Percentiles rank a stretch among this genome's conserved stretches.
Conservation (phyloP, 345 rosid species). For the Camelina laxa region DNA sequence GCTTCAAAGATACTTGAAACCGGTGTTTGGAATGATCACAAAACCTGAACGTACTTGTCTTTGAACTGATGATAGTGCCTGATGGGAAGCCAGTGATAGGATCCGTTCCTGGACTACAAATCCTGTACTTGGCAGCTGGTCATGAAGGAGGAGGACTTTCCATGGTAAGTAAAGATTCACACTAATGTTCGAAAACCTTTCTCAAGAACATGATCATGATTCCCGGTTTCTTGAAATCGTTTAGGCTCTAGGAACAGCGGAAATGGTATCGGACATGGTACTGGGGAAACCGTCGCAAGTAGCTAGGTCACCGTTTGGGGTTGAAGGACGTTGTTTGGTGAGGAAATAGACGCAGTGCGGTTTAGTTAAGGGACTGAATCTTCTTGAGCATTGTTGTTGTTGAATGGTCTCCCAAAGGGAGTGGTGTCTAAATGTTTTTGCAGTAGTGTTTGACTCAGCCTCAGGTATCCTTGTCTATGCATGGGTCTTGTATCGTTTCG, state of each 20-base stretch:
- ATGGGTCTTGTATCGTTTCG: no score
- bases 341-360: conserved; percentile 20
- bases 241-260: conserved; percentile 91
- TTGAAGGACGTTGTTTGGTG: conserved; percentile 47
- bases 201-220: conserved; percentile 16
- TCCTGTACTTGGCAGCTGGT: conserved; percentile 80
- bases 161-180: conserved; percentile 58
- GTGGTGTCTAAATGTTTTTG: no score
- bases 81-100: conserved; percentile 93
- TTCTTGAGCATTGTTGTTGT: conserved; percentile 13
- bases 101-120: conserved; percentile 65
- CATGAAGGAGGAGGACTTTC: conserved; percentile 96
- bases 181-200: conserved; percentile 1
- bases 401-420: not conserved
- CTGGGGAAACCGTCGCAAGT: conserved; percentile 58
- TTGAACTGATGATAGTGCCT: conserved; percentile 63
- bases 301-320: conserved; percentile 56
- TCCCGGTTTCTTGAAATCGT: conserved; percentile 38
- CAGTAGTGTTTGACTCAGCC: no score
- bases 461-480: no score
- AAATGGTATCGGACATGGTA: conserved; percentile 82
- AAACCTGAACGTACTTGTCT: not conserved
- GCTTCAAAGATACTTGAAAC: conserved; percentile 3
- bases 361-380: conserved; percentile 12
- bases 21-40: not conserved